Percentiles rank a stretch among this genome's conserved stretches.
Evolutionary conservation across 257 asterid genomes (phyloP).

Genomic region (Ajuga chamaepitys): DNA sequence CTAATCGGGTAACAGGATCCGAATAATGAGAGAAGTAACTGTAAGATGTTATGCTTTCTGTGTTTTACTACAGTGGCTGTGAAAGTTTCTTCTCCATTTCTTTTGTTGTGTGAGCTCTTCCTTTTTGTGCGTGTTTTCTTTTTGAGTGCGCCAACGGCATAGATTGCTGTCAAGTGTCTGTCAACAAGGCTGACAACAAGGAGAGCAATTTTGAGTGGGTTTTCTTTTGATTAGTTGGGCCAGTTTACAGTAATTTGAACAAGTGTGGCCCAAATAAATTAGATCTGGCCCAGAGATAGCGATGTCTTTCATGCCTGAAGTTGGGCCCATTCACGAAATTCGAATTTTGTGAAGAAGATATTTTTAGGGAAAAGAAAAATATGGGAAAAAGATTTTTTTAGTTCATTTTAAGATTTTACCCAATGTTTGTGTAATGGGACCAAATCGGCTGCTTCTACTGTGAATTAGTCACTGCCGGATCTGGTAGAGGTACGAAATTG

Average conservation of each 20-base stretch:
- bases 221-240: neutral
- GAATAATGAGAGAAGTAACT: neutral
- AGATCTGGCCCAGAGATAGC: neutral
- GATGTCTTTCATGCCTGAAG: too few species aligned
- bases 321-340: too few species aligned
- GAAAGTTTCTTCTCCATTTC: constrained; percentile 4
- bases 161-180: constrained; percentile 18
- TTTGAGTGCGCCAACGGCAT: constrained; percentile 12
- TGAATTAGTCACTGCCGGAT: too few species aligned
- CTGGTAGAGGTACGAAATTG: too few species aligned
- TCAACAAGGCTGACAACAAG: neutral
- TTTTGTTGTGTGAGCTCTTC: neutral
- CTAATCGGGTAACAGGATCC: neutral
- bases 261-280: neutral
- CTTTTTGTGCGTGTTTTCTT: neutral
- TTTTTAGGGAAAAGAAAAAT: too few species aligned
- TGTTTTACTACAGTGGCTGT: constrained; percentile 13
- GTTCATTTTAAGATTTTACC: too few species aligned
- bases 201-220: neutral
- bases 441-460: too few species aligned
- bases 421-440: too few species aligned
- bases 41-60: constrained; percentile 7
- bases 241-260: neutral
- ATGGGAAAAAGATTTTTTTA: too few species aligned
- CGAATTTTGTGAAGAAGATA: too few species aligned